phyloP scores from a whole-genome alignment of 1,139 yeast genomes.

The Lodderomyces theae region DNA sequence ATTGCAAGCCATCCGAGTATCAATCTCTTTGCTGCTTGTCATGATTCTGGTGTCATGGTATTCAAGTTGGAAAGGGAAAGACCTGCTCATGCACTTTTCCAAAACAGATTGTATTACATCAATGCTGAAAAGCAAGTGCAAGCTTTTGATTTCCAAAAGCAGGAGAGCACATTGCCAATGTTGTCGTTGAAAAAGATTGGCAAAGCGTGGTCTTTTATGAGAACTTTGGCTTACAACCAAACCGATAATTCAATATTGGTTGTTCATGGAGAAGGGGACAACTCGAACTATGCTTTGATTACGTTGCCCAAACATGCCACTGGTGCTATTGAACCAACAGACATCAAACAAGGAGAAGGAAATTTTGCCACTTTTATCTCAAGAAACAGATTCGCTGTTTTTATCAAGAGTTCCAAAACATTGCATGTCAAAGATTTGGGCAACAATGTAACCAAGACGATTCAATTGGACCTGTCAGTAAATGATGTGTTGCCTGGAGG shows the following conservation, averaged over 20 bases:
- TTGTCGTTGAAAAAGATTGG: conserved; percentile 83
- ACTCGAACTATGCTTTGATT: conserved; percentile 67
- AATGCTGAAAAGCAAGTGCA: conserved; percentile 87
- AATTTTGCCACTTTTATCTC: conserved; percentile 87
- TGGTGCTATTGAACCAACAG: conserved; percentile 89
- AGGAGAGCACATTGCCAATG: conserved; percentile 71
- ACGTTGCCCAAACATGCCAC: conserved; percentile 82
- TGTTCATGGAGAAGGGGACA: conserved; percentile 70
- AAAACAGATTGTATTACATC: conserved; percentile 68
- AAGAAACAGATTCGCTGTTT: conserved; percentile 88
- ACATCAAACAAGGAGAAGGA: conserved; percentile 76
- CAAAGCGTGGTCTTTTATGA: conserved; percentile 80
- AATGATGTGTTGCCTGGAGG: conserved; percentile 76
- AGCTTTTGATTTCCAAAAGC: conserved; percentile 61
- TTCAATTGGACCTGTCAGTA: conserved; percentile 70
- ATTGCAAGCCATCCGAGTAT: conserved; percentile 85
- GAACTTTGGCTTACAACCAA: conserved; percentile 86
- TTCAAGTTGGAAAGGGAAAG: conserved; percentile 97
- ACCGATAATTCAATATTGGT: conserved; percentile 85
- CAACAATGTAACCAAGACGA: conserved; percentile 76
- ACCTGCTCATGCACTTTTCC: conserved; percentile 80
- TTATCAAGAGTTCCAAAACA: conserved; percentile 58
- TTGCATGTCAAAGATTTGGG: conserved; percentile 82
- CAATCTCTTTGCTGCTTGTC: conserved; percentile 94
- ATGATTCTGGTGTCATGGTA: conserved; percentile 97